A percentile compares a stretch with the other conserved stretches of the same genome.
These are phyloP conservation scores for Diaporthe batatas DNA, from an alignment of 2,329 filamentous ascomycete species.

Conservation along the genomic window DNA sequence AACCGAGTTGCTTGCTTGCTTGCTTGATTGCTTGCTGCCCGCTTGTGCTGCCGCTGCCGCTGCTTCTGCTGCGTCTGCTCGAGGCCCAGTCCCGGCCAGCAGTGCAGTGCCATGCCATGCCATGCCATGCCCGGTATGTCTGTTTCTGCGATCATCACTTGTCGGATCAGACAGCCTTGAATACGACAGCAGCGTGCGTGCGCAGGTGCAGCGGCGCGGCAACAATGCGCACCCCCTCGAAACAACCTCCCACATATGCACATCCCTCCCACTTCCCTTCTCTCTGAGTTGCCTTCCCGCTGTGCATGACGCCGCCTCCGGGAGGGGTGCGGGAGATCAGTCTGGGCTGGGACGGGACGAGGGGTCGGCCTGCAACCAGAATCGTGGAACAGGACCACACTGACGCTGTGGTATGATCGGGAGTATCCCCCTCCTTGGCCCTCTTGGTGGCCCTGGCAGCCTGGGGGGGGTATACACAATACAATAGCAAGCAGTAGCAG, in stretches of 20 bases:
- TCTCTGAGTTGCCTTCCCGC: slow-evolving; percentile 28
- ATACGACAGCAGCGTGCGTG: slow-evolving; percentile 31
- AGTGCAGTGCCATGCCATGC: too few species aligned
- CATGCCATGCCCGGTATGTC: background rate
- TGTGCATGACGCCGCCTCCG: slow-evolving; percentile 27
- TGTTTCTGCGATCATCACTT: slow-evolving; percentile 10
- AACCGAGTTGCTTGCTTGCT: background rate
- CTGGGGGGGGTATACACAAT: too few species aligned
- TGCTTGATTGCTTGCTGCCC: background rate
- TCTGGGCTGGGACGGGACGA: slow-evolving; percentile 25
- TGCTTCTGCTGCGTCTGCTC: too few species aligned
- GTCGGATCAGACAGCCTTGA: slow-evolving; percentile 34
- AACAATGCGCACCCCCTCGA: slow-evolving; percentile 17
- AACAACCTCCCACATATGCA: slow-evolving; percentile 18
- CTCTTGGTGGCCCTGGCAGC: too few species aligned
- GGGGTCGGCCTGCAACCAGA: slow-evolving; percentile 34
- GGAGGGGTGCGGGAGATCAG: slow-evolving; percentile 25
- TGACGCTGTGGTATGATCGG: slow-evolving; percentile 27
- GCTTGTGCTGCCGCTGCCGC: background rate
- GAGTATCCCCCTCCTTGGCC: slow-evolving; percentile 1
- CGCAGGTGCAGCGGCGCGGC: slow-evolving; percentile 1
- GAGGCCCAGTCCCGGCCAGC: too few species aligned
- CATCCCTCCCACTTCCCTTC: slow-evolving; percentile 11
- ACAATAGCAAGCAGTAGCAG: too few species aligned
- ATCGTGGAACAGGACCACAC: slow-evolving; percentile 35